These are phyloP conservation scores for Taiozyma sp. DNA, from an alignment of 1,139 yeast species.

Conservation along the genomic window DNA sequence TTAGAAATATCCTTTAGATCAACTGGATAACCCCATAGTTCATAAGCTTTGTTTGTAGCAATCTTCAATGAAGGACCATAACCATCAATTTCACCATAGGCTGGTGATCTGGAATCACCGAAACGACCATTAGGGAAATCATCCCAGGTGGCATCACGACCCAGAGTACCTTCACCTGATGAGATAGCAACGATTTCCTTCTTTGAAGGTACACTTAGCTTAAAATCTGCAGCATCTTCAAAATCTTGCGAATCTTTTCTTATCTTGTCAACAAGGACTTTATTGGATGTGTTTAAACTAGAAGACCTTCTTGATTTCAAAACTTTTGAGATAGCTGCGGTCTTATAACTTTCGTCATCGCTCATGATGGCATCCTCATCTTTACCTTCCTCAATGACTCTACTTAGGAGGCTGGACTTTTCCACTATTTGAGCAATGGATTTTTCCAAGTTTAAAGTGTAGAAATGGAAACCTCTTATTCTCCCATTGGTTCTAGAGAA, in stretches of 20 bases:
- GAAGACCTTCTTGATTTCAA: constrained; percentile 39
- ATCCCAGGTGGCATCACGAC: constrained; percentile 97
- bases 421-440: constrained; percentile 84
- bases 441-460: constrained; percentile 84
- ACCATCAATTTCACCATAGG: constrained; percentile 97
- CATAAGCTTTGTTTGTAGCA: constrained; percentile 63
- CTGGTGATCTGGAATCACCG: constrained; percentile 96
- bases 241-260: constrained; percentile 20
- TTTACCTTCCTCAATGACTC: constrained; percentile 32
- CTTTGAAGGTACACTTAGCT: constrained; percentile 32
- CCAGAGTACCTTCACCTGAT: constrained; percentile 79
- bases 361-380: constrained; percentile 24
- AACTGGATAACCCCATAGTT: constrained; percentile 81
- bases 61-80: constrained; percentile 90
- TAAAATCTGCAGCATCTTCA: constrained; percentile 23
- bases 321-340: constrained; percentile 15
- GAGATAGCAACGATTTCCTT: constrained; percentile 70
- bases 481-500: constrained; percentile 47
- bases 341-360: constrained; percentile 22
- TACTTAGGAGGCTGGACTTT: constrained; percentile 44
- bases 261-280: constrained; percentile 33
- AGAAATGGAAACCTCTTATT: constrained; percentile 82
- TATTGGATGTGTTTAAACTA: constrained; percentile 41
- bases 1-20: constrained; percentile 57
- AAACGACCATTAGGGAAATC: constrained; percentile 97